phyloP scores from a whole-genome alignment of 2,329 filamentous ascomycete genomes.

The Fusarium humuli region DNA sequence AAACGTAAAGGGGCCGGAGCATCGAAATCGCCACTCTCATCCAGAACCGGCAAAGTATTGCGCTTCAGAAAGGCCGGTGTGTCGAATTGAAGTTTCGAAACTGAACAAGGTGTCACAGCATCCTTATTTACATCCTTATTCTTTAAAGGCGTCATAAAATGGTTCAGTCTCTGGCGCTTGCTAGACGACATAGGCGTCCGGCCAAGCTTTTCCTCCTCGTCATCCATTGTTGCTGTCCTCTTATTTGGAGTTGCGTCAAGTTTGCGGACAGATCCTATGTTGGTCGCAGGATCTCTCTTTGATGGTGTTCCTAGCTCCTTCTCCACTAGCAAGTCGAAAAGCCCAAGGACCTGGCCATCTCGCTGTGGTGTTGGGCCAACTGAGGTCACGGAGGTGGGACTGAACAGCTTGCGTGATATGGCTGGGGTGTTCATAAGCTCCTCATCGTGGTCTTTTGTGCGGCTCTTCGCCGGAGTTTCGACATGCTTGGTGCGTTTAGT shows the following conservation, averaged over 20 bases:
- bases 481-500: constrained; percentile 62
- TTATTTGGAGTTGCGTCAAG: constrained; percentile 62
- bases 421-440: constrained; percentile 67
- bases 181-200: constrained; percentile 66
- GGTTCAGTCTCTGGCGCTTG: constrained; percentile 71
- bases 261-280: constrained; percentile 37
- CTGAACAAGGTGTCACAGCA: constrained; percentile 61
- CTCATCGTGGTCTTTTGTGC: constrained; percentile 49
- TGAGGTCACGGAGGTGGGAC: constrained; percentile 67
- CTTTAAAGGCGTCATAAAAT: constrained; percentile 74
- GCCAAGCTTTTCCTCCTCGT: constrained; percentile 51
- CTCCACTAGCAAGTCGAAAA: constrained; percentile 77
- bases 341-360: constrained; percentile 79
- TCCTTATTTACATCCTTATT: constrained; percentile 55
- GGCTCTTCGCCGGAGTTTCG: constrained; percentile 61
- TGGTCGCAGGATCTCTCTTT: constrained; percentile 49
- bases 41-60: constrained; percentile 61
- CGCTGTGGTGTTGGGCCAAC: constrained; percentile 85
- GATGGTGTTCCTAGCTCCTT: constrained; percentile 63
- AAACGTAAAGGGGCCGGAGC: constrained; percentile 63
- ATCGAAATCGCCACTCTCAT: constrained; percentile 66
- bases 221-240: constrained; percentile 49
- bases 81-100: constrained; percentile 69
- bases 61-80: constrained; percentile 78
- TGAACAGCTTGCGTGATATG: constrained; percentile 69